Conservation (phyloP, 1,284 basidiomycete species). For the Hymenochaete sp. region DNA sequence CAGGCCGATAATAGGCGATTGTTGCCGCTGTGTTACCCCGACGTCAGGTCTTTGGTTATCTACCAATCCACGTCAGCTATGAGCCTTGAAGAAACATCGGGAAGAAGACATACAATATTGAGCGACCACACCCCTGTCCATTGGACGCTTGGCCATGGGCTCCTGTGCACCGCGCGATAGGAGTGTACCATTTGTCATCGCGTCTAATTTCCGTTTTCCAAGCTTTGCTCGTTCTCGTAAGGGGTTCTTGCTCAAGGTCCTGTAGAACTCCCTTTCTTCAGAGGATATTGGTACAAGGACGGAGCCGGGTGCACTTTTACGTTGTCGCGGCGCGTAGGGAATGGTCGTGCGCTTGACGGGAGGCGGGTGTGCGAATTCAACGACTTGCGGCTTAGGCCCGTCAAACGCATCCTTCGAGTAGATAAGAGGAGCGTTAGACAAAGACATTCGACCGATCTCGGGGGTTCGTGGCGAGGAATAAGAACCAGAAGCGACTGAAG, state of each 20-base stretch:
- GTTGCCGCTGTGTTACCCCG: constrained; percentile 72
- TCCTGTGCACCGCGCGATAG: constrained; percentile 23
- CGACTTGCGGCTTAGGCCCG: not conserved
- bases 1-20: constrained; percentile 94
- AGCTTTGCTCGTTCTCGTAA: constrained; percentile 41
- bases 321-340: constrained; percentile 56
- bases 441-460: constrained; percentile 8
- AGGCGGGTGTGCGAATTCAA: constrained; percentile 3
- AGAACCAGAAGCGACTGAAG: constrained; percentile 8
- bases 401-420: constrained; percentile 1
- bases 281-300: constrained; percentile 57
- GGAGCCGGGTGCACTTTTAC: constrained; percentile 51
- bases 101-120: constrained; percentile 52
- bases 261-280: constrained; percentile 54
- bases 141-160: constrained; percentile 44
- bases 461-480: constrained; percentile 11
- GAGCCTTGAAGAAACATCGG: constrained; percentile 3
- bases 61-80: constrained; percentile 25
- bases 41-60: constrained; percentile 92
- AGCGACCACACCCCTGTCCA: constrained; percentile 61
- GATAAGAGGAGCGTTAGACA: constrained; percentile 14
- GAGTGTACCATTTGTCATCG: constrained; percentile 27
- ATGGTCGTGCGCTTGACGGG: constrained; percentile 24
- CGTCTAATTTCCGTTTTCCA: constrained; percentile 23
- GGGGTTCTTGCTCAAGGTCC: constrained; percentile 48